Conservation (phyloP, 179 eudicot genomes). For the Amaranthus tricolor region DNA sequence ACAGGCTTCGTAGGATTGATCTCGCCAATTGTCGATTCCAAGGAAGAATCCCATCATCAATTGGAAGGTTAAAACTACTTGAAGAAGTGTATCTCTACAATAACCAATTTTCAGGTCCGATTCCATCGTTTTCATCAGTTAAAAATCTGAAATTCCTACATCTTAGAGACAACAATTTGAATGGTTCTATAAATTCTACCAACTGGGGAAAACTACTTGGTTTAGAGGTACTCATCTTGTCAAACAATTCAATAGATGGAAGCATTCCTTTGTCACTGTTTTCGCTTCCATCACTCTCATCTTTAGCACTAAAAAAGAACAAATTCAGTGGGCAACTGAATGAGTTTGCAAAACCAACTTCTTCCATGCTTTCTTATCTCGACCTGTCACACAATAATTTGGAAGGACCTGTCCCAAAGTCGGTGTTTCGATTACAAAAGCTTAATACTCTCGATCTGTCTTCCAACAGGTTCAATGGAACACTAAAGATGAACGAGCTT, state of each 20-base stretch:
- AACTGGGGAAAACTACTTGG: slow-evolving; percentile 37
- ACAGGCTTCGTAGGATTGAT: slow-evolving; percentile 29
- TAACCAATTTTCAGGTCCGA: slow-evolving; percentile 39
- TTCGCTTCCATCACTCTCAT: slow-evolving; percentile 27
- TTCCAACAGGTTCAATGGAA: slow-evolving; percentile 44
- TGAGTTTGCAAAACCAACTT: slow-evolving; percentile 9
- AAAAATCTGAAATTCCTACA: slow-evolving; percentile 36
- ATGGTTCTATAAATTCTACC: slow-evolving; percentile 28
- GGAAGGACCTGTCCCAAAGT: slow-evolving; percentile 39
- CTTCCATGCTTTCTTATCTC: slow-evolving; percentile 30
- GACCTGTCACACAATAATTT: slow-evolving; percentile 44
- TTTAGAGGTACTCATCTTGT: slow-evolving; percentile 29
- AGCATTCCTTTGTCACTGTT: slow-evolving; percentile 46
- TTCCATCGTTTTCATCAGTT: slow-evolving; percentile 38
- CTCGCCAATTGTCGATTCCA: slow-evolving; percentile 33
- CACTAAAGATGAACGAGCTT: slow-evolving; percentile 28
- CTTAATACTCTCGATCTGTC: slow-evolving; percentile 31
- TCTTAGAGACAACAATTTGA: slow-evolving; percentile 38
- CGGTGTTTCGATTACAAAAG: slow-evolving; percentile 26
- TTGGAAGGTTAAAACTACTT: slow-evolving; percentile 30
- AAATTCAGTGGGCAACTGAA: slow-evolving; percentile 32
- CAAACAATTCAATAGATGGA: slow-evolving; percentile 35
- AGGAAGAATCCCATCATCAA: slow-evolving; percentile 41
- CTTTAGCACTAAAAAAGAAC: slow-evolving; percentile 31
- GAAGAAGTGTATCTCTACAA: slow-evolving; percentile 34